Percentiles rank a stretch among this genome's conserved stretches.
Conservation (phyloP, 345 rosid genomes). For the Anacardium occidentale region DNA sequence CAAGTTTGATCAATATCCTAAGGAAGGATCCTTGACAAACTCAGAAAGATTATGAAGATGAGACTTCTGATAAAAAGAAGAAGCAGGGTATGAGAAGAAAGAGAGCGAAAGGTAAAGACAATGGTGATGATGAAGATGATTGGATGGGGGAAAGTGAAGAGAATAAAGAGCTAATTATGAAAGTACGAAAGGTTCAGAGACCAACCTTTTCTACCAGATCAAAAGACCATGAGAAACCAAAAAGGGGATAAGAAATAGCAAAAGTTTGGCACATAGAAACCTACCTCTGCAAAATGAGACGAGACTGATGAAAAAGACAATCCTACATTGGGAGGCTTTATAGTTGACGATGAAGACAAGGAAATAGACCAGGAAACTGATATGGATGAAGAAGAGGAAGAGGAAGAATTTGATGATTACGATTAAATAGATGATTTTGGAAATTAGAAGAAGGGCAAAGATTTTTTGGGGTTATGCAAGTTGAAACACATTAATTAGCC, state of each 20-base stretch:
- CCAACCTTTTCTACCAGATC: constrained; percentile 60
- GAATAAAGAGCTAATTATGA: constrained; percentile 36
- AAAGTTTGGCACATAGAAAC: constrained; percentile 17
- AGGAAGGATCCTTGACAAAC: constrained; percentile 54
- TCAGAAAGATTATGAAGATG: constrained; percentile 37
- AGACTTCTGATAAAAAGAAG: constrained; percentile 20
- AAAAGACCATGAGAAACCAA: constrained; percentile 25
- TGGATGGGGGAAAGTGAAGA: constrained; percentile 69
- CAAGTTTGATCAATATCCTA: constrained; percentile 65
- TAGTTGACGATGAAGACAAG: constrained; percentile 51
- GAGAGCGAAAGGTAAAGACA: constrained; percentile 40
- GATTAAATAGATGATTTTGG: constrained; percentile 11
- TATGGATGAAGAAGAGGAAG: constrained; percentile 27
- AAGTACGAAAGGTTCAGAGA: constrained; percentile 31
- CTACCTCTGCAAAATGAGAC: constrained; percentile 20
- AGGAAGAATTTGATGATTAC: constrained; percentile 32
- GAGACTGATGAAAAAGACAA: constrained; percentile 46
- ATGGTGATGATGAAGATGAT: constrained; percentile 53
- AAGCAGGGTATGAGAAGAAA: constrained; percentile 35
- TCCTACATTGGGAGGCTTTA: constrained; percentile 73
- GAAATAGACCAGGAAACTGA: constrained; percentile 30
- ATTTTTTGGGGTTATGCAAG: not conserved
- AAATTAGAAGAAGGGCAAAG: not conserved
- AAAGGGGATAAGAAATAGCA: constrained; percentile 19
- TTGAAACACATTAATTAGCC: not conserved